A percentile compares a stretch with the other conserved stretches of the same genome.
phyloP scores from a whole-genome alignment of 495 filamentous ascomycete genomes.

The Neurospora sp. region DNA sequence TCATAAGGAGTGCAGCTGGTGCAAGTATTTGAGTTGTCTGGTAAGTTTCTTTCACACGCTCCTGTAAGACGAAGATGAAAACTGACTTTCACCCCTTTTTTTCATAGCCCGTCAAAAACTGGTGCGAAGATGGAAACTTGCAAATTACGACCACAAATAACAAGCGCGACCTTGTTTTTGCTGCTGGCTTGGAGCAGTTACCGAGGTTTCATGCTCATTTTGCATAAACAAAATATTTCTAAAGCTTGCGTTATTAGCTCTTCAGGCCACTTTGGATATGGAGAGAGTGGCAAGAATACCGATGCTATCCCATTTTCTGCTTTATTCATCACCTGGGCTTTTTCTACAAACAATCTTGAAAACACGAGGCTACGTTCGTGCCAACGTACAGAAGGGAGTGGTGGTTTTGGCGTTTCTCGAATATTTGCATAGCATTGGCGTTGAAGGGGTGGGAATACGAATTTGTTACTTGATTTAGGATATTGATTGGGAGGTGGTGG shows the following conservation, averaged over 20 bases:
- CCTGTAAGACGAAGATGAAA: background rate
- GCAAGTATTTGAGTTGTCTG: constrained; percentile 86
- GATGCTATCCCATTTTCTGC: background rate
- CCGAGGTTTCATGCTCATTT: background rate
- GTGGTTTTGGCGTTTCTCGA: background rate
- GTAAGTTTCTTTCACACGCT: constrained; percentile 42
- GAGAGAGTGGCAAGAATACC: background rate
- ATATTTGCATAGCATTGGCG: background rate
- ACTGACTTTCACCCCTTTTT: constrained; percentile 16
- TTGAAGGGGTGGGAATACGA: background rate
- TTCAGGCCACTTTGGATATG: background rate
- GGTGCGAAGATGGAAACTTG: constrained; percentile 62
- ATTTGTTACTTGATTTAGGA: background rate
- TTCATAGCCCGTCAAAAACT: constrained; percentile 57
- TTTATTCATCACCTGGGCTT: background rate
- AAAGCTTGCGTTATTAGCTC: background rate
- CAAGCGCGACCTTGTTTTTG: constrained; percentile 19
- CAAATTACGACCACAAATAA: constrained; percentile 14
- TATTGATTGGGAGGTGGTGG: background rate
- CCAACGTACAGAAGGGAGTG: background rate
- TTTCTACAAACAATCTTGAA: background rate
- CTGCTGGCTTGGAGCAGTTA: constrained; percentile 8
- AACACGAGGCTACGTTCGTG: background rate
- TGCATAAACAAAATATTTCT: background rate
- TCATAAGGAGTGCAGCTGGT: constrained; percentile 72